Evolutionary conservation across 2,329 filamentous ascomycete species (phyloP).

Genomic region (Pseudohalonectria lignicola): DNA sequence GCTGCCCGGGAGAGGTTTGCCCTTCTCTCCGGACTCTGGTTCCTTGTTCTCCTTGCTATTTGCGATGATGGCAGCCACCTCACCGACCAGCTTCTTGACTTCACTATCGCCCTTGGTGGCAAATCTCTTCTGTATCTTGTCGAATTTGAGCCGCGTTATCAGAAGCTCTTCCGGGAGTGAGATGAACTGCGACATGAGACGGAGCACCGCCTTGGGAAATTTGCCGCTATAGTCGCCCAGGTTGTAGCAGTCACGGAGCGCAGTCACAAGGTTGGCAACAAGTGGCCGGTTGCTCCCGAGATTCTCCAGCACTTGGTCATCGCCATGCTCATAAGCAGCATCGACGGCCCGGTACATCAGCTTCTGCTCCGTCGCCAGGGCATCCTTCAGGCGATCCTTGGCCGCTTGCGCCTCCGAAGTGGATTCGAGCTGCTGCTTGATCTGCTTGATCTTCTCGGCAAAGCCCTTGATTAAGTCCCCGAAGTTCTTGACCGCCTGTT

Average conservation of each 20-base stretch:
- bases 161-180: conserved; percentile 49
- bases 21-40: too few species aligned
- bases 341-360: conserved; percentile 40
- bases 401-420: conserved; percentile 24
- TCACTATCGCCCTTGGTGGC: conserved; percentile 55
- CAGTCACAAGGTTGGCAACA: conserved; percentile 41
- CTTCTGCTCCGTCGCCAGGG: conserved; percentile 32
- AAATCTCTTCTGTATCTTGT: conserved; percentile 51
- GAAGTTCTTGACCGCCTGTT: conserved; percentile 36
- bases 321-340: conserved; percentile 41
- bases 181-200: conserved; percentile 50
- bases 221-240: conserved; percentile 39
- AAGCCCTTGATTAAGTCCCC: conserved; percentile 38
- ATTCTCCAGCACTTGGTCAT: conserved; percentile 44
- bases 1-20: too few species aligned
- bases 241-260: conserved; percentile 42
- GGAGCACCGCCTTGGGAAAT: conserved; percentile 42
- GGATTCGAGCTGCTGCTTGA: conserved; percentile 31
- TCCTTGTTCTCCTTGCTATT: conserved; percentile 1
- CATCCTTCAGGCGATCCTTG: conserved; percentile 25
- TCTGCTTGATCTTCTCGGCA: conserved; percentile 33
- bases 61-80: conserved; percentile 12
- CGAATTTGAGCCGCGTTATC: conserved; percentile 54
- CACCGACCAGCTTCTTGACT: conserved; percentile 48
- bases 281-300: conserved; percentile 46